Conservation (phyloP, 2,329 filamentous ascomycete genomes). For the Akanthomyces muscarius region DNA sequence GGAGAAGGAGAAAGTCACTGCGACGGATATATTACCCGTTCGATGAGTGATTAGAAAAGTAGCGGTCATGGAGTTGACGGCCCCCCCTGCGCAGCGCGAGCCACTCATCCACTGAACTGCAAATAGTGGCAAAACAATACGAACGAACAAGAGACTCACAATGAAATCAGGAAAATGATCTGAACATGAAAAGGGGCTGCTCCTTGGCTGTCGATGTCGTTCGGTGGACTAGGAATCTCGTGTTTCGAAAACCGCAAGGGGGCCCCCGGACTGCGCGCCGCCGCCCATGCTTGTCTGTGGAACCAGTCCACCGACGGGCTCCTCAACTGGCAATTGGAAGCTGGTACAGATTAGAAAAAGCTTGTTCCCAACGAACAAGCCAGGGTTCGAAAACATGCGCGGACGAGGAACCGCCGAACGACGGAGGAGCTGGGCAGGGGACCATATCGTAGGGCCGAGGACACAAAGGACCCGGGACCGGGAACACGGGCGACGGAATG, state of each 20-base stretch:
- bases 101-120: not conserved
- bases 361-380: not conserved
- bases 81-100: not conserved
- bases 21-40: too few species aligned
- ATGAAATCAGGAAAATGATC: not conserved
- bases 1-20: not conserved
- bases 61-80: not conserved
- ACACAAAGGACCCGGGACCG: not conserved
- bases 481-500: too few species aligned
- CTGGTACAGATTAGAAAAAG: not conserved
- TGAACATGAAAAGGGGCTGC: not conserved
- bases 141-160: not conserved
- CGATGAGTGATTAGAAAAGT: not conserved
- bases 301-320: not conserved
- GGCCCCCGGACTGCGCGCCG: not conserved
- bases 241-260: conserved; percentile 12
- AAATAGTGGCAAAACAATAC: conserved; percentile 1
- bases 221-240: not conserved
- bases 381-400: not conserved
- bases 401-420: not conserved
- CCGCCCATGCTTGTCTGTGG: not conserved
- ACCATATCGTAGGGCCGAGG: not conserved
- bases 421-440: not conserved
- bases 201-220: not conserved
- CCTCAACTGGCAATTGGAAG: not conserved